phyloP scores from a whole-genome alignment of 345 rosid genomes.

The Sisymbrium irio region DNA sequence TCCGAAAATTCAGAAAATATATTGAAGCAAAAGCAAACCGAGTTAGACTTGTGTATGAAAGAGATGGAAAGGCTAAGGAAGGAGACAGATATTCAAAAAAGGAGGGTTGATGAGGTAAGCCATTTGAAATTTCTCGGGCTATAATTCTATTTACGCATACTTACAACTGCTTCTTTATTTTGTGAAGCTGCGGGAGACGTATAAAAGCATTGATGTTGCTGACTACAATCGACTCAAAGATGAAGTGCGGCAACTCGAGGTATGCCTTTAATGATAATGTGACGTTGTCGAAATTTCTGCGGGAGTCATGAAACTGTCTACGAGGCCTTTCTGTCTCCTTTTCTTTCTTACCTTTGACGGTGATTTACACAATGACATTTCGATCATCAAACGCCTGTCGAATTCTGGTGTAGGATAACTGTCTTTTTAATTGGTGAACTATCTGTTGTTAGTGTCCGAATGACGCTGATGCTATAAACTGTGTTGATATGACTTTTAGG shows the following conservation, averaged over 20 bases:
- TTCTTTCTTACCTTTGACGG: background rate
- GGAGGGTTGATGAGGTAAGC: constrained; percentile 72
- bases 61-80: constrained; percentile 60
- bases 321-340: background rate
- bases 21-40: constrained; percentile 59
- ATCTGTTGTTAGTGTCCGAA: background rate
- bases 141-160: background rate
- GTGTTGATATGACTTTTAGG: constrained; percentile 42
- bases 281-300: constrained; percentile 5
- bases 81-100: constrained; percentile 62
- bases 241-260: constrained; percentile 63
- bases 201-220: constrained; percentile 63
- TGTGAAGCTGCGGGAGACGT: constrained; percentile 65
- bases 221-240: constrained; percentile 73
- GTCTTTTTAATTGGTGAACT: constrained; percentile 4
- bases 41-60: constrained; percentile 64
- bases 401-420: background rate
- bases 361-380: constrained; percentile 2
- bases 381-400: background rate
- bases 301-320: background rate
- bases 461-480: background rate
- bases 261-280: constrained; percentile 26
- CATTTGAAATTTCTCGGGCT: constrained; percentile 15
- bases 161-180: constrained; percentile 28
- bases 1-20: constrained; percentile 48